A percentile compares a stretch with the other conserved stretches of the same genome.
phyloP scores from a whole-genome alignment of 2,329 filamentous ascomycete genomes.

The Hansfordia pulvinata region DNA sequence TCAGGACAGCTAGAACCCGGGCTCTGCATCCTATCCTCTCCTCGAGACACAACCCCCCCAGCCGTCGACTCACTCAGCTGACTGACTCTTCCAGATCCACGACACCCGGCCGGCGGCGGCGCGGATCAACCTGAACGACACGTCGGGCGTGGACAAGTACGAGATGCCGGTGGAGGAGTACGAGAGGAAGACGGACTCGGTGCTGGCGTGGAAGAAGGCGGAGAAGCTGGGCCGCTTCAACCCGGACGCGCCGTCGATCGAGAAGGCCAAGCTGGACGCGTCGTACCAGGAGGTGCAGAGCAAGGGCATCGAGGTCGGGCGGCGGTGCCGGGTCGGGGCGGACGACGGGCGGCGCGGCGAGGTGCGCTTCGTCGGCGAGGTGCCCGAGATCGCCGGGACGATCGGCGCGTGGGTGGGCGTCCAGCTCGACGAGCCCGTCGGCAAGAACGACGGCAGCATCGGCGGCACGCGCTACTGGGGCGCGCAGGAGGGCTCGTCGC shows the following conservation, averaged over 20 bases:
- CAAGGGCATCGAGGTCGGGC: slow-evolving; percentile 51
- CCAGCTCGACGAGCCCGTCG: slow-evolving; percentile 64
- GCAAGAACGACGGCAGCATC: slow-evolving; percentile 71
- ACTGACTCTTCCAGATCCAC: slow-evolving; percentile 42
- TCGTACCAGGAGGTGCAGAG: slow-evolving; percentile 56
- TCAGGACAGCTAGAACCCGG: no score
- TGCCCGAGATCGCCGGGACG: slow-evolving; percentile 58
- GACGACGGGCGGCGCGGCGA: slow-evolving; percentile 58
- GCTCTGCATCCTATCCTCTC: no score
- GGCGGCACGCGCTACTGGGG: slow-evolving; percentile 58
- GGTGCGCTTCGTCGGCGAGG: slow-evolving; percentile 58
- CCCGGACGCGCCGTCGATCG: slow-evolving; percentile 61
- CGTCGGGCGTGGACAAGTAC: slow-evolving; percentile 76
- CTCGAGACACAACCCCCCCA: no score
- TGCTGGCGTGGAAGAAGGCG: slow-evolving; percentile 90
- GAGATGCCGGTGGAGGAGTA: slow-evolving; percentile 79
- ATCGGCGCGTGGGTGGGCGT: slow-evolving; percentile 60
- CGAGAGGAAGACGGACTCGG: slow-evolving; percentile 72
- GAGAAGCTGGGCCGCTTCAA: slow-evolving; percentile 95
- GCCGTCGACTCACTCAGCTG: no score
- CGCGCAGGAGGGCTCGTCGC: slow-evolving; percentile 33
- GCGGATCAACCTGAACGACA: slow-evolving; percentile 69
- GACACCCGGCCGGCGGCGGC: slow-evolving; percentile 67
- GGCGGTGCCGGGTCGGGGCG: slow-evolving; percentile 50
- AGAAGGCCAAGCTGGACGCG: slow-evolving; percentile 58